Evolutionary conservation across 225 moss, liverwort and hornwort species (phyloP).

Genomic region (Lunularia cruciata): DNA sequence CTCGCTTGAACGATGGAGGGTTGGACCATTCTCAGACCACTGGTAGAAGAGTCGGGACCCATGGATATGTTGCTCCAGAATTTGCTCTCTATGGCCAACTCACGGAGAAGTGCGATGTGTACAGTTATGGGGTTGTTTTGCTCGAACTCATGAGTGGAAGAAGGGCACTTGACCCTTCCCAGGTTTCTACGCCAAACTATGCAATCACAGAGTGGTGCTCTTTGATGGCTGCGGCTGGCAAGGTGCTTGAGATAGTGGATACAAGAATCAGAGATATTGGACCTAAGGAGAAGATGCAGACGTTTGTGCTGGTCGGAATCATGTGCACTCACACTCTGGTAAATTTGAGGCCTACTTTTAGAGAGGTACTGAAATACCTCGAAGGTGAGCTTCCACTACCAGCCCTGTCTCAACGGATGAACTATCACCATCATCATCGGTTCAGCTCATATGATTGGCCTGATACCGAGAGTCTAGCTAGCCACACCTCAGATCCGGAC

Average conservation of each 20-base stretch:
- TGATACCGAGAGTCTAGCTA: not conserved
- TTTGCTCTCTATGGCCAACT: slow-evolving; percentile 60
- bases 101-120: slow-evolving; percentile 62
- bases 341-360: slow-evolving; percentile 37
- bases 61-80: slow-evolving; percentile 62
- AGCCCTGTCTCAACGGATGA: not conserved
- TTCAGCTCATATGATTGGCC: slow-evolving; percentile 16
- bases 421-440: not conserved
- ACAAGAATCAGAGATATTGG: slow-evolving; percentile 40
- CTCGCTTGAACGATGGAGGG: slow-evolving; percentile 44
- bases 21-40: slow-evolving; percentile 37
- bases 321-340: slow-evolving; percentile 49
- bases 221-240: slow-evolving; percentile 41
- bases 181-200: slow-evolving; percentile 3
- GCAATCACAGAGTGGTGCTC: slow-evolving; percentile 60
- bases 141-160: slow-evolving; percentile 64
- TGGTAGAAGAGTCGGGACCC: slow-evolving; percentile 44
- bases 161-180: slow-evolving; percentile 36
- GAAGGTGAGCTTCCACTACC: slow-evolving; percentile 34
- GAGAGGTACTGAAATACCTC: slow-evolving; percentile 34
- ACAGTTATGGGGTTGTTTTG: slow-evolving; percentile 65
- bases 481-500: not conserved
- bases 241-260: slow-evolving; percentile 50
- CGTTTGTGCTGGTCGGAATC: slow-evolving; percentile 41
- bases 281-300: slow-evolving; percentile 46